Conservation (phyloP, 208 protist genomes). For the Crithidia bombi region DNA sequence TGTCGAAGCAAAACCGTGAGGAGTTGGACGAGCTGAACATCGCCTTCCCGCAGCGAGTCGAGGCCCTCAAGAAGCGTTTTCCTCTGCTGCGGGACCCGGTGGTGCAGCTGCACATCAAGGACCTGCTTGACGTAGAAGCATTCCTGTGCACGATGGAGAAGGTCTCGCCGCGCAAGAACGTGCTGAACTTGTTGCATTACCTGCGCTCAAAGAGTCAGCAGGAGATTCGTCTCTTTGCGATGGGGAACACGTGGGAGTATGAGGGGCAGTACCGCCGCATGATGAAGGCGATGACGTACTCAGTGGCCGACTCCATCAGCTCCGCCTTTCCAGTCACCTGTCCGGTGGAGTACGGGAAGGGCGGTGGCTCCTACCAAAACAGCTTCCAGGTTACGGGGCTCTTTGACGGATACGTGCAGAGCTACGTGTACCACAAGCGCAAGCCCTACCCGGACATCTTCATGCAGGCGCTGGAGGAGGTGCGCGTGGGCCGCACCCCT, state of each 20-base stretch:
- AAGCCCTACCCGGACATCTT: conserved; percentile 86
- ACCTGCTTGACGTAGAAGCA: conserved; percentile 71
- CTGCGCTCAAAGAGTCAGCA: conserved; percentile 76
- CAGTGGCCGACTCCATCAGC: conserved; percentile 44
- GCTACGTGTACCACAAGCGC: conserved; percentile 73
- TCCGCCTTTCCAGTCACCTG: conserved; percentile 56
- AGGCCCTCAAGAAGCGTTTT: conserved; percentile 56
- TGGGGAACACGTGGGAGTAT: conserved; percentile 78
- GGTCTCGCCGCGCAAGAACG: conserved; percentile 77
- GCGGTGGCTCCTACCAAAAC: conserved; percentile 21
- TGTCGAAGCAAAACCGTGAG: conserved; percentile 62
- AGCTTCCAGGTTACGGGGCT: conserved; percentile 72
- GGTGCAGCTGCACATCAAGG: conserved; percentile 63
- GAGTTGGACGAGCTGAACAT: conserved; percentile 66
- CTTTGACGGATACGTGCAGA: conserved; percentile 79
- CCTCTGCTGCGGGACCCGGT: conserved; percentile 68
- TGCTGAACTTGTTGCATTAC: conserved; percentile 82
- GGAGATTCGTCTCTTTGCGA: conserved; percentile 76
- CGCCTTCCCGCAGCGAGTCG: conserved; percentile 57
- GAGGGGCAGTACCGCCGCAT: conserved; percentile 83
- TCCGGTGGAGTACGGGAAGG: conserved; percentile 62
- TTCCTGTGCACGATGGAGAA: conserved; percentile 80
- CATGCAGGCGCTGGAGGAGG: conserved; percentile 63
- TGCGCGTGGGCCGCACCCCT: conserved; percentile 44
- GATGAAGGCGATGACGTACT: conserved; percentile 42